Conservation (phyloP, 108 stramenopile species). For the Cylindrotheca fusiformis region DNA sequence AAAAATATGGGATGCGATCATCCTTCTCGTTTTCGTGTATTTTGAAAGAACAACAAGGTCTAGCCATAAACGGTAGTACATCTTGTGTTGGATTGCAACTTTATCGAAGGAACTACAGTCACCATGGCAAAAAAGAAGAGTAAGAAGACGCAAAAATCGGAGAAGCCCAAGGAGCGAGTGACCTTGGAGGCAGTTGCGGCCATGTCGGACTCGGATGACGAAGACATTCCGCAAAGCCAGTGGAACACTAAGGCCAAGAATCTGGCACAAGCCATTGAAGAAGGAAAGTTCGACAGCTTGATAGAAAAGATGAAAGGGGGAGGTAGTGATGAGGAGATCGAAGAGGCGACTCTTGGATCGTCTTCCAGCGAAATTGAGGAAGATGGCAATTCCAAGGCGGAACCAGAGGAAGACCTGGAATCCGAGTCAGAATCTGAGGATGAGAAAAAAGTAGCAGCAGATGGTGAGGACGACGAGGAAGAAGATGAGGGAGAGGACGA, state of each 20-base stretch:
- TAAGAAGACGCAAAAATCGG: slow-evolving; percentile 22
- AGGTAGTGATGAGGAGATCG: slow-evolving; percentile 29
- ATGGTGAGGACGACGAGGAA: slow-evolving; percentile 31
- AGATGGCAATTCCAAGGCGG: slow-evolving; percentile 40
- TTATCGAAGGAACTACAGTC: too few relatives aligned
- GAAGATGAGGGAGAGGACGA: slow-evolving; percentile 33
- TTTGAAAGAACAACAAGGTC: too few relatives aligned
- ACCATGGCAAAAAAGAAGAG: too few relatives aligned
- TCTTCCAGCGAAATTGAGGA: slow-evolving; percentile 48
- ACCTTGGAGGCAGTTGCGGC: slow-evolving; percentile 38
- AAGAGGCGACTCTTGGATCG: slow-evolving; percentile 39
- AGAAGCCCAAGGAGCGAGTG: slow-evolving; percentile 15
- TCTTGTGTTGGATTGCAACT: too few relatives aligned
- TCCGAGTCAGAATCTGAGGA: slow-evolving; percentile 37
- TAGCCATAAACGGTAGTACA: too few relatives aligned
- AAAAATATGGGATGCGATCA: too few relatives aligned
- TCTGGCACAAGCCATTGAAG: slow-evolving; percentile 45
- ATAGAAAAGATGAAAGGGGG: slow-evolving; percentile 21
- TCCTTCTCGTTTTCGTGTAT: too few relatives aligned
- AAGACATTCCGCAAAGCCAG: slow-evolving; percentile 34
- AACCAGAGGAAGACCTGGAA: slow-evolving; percentile 42
- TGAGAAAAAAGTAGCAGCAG: slow-evolving; percentile 7
- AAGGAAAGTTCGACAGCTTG: slow-evolving; percentile 44
- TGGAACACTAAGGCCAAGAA: slow-evolving; percentile 55
- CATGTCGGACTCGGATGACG: slow-evolving; percentile 55